Evolutionary conservation across 2,329 filamentous ascomycete species (phyloP), one percentile per base, ranked within the genome.

Genomic region (Sporothrix luriei): DNA sequence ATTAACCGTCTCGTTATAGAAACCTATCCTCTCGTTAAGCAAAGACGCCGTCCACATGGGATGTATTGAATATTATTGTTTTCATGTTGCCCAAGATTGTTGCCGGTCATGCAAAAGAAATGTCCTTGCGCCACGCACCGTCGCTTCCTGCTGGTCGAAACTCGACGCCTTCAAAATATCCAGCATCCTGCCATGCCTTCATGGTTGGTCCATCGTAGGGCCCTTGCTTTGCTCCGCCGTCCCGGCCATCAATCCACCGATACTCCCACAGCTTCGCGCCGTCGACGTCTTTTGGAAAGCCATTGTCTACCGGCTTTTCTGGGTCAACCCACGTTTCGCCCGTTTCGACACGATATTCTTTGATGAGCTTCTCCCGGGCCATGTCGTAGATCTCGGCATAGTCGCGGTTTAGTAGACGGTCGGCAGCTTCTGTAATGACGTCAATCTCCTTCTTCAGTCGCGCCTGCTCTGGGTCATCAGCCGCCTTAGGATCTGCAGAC

Each of bases 141-240:
- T 85, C 84, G 59, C 84, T 82, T 13, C 85, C 87, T 7, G 81
- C 85, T 71, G 80, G 82, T 73, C 88, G 85, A 75, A 94, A 94
- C 77, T 94, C 94, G 29, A 97, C 93, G 0, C 92, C 92, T 73
- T 95, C 90, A 79, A 99, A 99, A 78, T 98, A 98, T 2, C 95
- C 95, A 29, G 93, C 93, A 72, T 92, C 88, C 74, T 91, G 88
- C 95, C 95, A 99, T 2, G 92, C 91, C 75, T 89, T 87, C 95
- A 99, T 98, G 49, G 90, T 94, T 5, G 84, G 78, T 9, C 85
- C 87, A 76, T 97, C 93, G 78, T 93, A 99, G 0, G 95, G 94
- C 0, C 95, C 95, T 78, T 99, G 93, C 70, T 87, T 86, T 62
- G 87, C 85, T 13, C 87, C 92, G 38, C 88, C 91, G 76, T 97